phyloP scores from a whole-genome alignment of 2,329 filamentous ascomycete species.

The Calonectria hongkongensis region DNA sequence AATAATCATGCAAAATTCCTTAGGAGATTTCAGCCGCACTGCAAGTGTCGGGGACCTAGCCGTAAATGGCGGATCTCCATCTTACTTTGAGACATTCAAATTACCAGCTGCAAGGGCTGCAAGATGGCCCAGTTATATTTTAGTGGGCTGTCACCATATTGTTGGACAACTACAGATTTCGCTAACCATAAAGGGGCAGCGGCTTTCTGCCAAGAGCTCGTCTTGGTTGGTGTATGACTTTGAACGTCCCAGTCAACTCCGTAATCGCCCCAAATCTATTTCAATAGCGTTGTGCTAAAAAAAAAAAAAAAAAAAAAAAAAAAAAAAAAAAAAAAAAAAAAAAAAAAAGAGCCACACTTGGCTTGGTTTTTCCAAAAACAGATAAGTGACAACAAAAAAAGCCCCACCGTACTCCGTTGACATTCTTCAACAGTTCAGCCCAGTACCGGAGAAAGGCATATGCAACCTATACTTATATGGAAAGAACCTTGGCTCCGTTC shows the following conservation, averaged over 20 bases:
- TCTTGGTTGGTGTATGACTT: too few relatives aligned
- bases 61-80: not conserved
- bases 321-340: not conserved
- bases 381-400: not conserved
- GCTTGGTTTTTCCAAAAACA: too few relatives aligned
- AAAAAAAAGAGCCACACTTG: not conserved
- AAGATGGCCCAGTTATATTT: too few relatives aligned
- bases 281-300: not conserved
- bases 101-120: not conserved
- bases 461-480: not conserved
- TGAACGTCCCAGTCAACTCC: too few relatives aligned
- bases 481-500: not conserved
- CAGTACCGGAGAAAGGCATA: not conserved
- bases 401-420: not conserved
- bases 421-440: not conserved
- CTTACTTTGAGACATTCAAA: not conserved
- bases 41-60: not conserved
- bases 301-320: not conserved
- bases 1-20: not conserved
- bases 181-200: too few relatives aligned
- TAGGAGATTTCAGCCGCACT: not conserved
- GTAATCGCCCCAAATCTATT: too few relatives aligned
- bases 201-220: too few relatives aligned
- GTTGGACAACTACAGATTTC: too few relatives aligned
- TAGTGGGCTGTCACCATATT: too few relatives aligned